These are phyloP conservation scores for Boletus sp. DNA, from an alignment of 768 basidiomycete genomes.

Conservation along the genomic window DNA sequence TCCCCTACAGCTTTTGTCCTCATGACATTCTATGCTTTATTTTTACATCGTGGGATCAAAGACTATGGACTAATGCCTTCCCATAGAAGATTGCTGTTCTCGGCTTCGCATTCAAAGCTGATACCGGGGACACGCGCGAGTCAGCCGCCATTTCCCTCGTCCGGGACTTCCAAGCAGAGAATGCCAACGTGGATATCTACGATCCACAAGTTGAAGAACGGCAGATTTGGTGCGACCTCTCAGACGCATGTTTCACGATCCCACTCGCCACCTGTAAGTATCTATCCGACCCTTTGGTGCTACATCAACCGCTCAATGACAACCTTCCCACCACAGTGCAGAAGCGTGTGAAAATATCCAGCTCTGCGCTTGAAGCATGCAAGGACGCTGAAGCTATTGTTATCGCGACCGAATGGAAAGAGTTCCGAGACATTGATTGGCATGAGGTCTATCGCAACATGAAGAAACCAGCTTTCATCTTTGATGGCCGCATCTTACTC, in stretches of 20 bases:
- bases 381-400: conserved; percentile 89
- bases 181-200: conserved; percentile 83
- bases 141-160: conserved; percentile 93
- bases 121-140: conserved; percentile 99
- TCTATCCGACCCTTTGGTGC: not conserved
- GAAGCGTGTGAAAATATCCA: conserved; percentile 79
- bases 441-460: conserved; percentile 76
- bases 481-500: conserved; percentile 88
- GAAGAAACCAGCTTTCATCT: conserved; percentile 99
- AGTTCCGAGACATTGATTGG: conserved; percentile 95
- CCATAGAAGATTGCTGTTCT: conserved; percentile 87
- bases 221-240: conserved; percentile 86
- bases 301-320: not conserved
- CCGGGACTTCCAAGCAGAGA: conserved; percentile 89
- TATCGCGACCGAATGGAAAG: conserved; percentile 96
- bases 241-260: conserved; percentile 62
- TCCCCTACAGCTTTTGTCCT: not conserved
- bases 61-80: conserved; percentile 7
- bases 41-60: conserved; percentile 7
- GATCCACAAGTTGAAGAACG: conserved; percentile 84
- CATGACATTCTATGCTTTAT: not conserved
- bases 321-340: conserved; percentile 54
- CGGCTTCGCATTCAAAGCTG: conserved; percentile 99
- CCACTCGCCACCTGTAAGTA: conserved; percentile 68
- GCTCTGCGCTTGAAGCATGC: conserved; percentile 84